Evolutionary conservation across 805 yeast genomes (phyloP), one percentile per base, ranked within the genome.

Genomic region (Yamadazyma endophytica): DNA sequence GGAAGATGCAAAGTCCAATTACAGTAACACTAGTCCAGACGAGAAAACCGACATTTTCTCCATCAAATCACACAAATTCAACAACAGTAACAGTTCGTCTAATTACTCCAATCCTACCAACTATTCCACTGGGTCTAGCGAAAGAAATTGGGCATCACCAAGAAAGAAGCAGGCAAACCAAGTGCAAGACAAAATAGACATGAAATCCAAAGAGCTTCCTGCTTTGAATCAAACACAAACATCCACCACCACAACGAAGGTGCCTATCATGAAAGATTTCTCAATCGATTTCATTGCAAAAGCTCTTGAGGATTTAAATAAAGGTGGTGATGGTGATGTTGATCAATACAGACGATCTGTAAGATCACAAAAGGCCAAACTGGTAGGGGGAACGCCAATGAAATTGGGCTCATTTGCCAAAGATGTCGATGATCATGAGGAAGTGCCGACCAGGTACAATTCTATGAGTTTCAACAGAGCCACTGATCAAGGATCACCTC

Each of bases 221-320:
- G 35, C 32, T 11, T 37, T 26, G 24, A 34, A 13, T 21, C 25
- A 33, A 30, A 5, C 22, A 11, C 4, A 19, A 16, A 24, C 34
- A 15, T 23, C 35, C 14, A 19, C 33, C 30, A 16, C 21, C 17
- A 20, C 38, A 30, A 21, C 37, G 27, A 48, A 43, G 26, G 55
- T 61, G 17, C 69, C 69, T 7, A 51, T 64, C 6, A 49, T 54
- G 32, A 64, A 65, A 35, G 72, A 66, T 36, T 66, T 66, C 37
- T 62, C 69, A 3, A 59, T 66, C 18, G 72, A 66, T 35, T 66
- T 60, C 35, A 66, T 66, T 16, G 70, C 72, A 9, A 64, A 65
- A 34, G 71, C 70, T 1, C 46, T 66, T 20, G 70, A 66, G 39
- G 72, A 66, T 42, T 55, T 66, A 40, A 64, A 64, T 35, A 44